Conservation (phyloP, 2,329 filamentous ascomycete species). For the Penicillium sp. region DNA sequence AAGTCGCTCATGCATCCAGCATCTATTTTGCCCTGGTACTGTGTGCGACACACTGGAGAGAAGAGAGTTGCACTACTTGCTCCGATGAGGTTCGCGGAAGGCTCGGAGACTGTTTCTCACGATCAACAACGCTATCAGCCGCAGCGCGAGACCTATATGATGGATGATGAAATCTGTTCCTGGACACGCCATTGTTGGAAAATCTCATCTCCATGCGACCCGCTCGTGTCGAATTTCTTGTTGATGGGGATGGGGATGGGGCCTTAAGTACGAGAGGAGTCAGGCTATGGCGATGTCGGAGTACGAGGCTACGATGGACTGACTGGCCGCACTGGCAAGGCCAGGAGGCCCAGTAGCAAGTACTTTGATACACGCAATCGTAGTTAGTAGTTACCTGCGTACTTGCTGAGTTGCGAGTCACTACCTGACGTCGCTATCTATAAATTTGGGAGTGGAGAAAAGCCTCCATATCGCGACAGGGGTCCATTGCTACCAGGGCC, state of each 20-base stretch:
- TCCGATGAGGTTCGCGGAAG: constrained; percentile 7
- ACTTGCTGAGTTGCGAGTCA: neutral
- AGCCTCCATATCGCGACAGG: neutral
- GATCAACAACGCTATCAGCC: constrained; percentile 9
- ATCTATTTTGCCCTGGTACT: constrained; percentile 5
- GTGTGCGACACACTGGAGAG: neutral
- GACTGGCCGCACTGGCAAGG: neutral
- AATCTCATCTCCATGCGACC: neutral
- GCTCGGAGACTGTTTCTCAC: constrained; percentile 5
- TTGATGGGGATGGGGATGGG: neutral
- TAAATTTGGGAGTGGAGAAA: neutral
- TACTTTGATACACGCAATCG: neutral
- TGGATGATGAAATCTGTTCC: neutral
- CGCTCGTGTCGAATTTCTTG: neutral
- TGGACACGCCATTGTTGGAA: neutral
- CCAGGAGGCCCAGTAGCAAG: neutral
- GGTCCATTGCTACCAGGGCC: neutral
- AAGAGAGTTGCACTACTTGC: neutral
- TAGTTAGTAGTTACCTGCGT: neutral
- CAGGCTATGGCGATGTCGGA: neutral
- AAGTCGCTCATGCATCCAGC: constrained; percentile 19
- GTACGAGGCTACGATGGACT: neutral
- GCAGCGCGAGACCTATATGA: constrained; percentile 6
- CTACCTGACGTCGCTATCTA: neutral
- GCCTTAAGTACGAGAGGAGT: neutral